A percentile compares a stretch with the other conserved stretches of the same genome.
phyloP scores from a whole-genome alignment of 495 filamentous ascomycete species.

The Aspergillus steynii region DNA sequence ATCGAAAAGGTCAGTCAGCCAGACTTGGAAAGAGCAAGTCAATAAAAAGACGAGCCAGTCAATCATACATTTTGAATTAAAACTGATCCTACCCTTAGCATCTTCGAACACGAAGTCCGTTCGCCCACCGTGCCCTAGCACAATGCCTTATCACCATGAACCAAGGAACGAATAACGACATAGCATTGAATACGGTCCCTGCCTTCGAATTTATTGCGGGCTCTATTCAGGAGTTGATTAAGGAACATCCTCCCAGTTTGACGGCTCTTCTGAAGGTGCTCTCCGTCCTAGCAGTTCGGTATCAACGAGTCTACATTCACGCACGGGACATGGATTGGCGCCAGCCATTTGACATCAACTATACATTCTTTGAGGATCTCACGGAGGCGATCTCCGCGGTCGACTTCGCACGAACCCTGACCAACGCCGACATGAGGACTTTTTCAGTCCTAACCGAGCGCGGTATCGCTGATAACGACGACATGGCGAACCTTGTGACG shows the following conservation, averaged over 20 bases:
- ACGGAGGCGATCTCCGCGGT: slow-evolving; percentile 29
- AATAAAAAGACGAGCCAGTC: not conserved
- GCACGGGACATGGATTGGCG: slow-evolving; percentile 38
- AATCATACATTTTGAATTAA: not conserved
- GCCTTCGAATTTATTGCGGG: slow-evolving; percentile 42
- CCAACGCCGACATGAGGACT: slow-evolving; percentile 25
- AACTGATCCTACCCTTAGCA: slow-evolving; percentile 23
- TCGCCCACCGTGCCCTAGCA: slow-evolving; percentile 39
- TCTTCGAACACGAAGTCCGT: slow-evolving; percentile 38
- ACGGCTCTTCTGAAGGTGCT: slow-evolving; percentile 37
- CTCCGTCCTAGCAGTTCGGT: slow-evolving; percentile 36
- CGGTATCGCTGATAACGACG: slow-evolving; percentile 23
- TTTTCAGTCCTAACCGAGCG: slow-evolving; percentile 30
- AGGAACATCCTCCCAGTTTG: slow-evolving; percentile 31
- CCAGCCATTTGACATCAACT: slow-evolving; percentile 29
- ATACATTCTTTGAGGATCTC: slow-evolving; percentile 37
- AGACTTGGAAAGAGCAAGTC: not conserved
- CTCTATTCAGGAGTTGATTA: slow-evolving; percentile 41
- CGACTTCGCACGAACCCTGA: slow-evolving; percentile 35
- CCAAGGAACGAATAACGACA: slow-evolving; percentile 14
- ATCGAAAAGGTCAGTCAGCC: slow-evolving; percentile 37
- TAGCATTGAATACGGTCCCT: slow-evolving; percentile 17
- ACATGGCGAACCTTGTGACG: slow-evolving; percentile 16
- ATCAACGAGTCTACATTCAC: slow-evolving; percentile 38
- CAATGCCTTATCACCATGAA: slow-evolving; percentile 28